Percentiles rank a stretch among this genome's conserved stretches.
Evolutionary conservation across 768 basidiomycete genomes (phyloP).

Genomic region (Psilocybe cubensis): DNA sequence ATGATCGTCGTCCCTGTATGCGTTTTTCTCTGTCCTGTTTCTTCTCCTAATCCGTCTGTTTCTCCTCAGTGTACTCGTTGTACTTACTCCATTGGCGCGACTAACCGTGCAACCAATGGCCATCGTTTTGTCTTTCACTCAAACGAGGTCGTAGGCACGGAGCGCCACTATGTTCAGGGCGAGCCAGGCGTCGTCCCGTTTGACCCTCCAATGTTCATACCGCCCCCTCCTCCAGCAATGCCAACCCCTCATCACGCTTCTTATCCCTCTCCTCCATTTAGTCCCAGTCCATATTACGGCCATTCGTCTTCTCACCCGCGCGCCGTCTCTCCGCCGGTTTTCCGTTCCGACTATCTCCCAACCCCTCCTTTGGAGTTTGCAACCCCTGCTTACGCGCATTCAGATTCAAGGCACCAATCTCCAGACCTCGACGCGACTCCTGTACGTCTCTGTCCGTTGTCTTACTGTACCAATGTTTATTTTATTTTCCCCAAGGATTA

Average conservation of each 20-base stretch:
- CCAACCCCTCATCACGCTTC: conserved; percentile 10
- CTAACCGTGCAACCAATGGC: conserved; percentile 78
- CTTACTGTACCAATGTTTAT: not conserved
- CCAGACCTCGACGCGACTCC: conserved; percentile 14
- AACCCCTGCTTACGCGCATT: conserved; percentile 24
- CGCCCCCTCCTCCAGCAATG: conserved; percentile 16
- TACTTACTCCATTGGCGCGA: conserved; percentile 67
- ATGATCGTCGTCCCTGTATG: conserved; percentile 75
- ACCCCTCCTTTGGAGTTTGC: conserved; percentile 44
- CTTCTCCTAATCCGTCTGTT: conserved; percentile 3
- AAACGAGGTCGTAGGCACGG: conserved; percentile 61
- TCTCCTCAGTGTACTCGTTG: conserved; percentile 71
- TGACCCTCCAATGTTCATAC: conserved; percentile 29
- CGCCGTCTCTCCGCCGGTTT: conserved; percentile 27
- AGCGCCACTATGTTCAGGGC: conserved; percentile 63
- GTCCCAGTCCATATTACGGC: conserved; percentile 12
- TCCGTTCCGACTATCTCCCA: conserved; percentile 36
- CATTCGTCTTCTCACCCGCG: conserved; percentile 22
- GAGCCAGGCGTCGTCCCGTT: conserved; percentile 65
- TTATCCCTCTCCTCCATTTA: conserved; percentile 21
- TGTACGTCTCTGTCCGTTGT: conserved; percentile 7
- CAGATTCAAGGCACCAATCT: conserved; percentile 9
- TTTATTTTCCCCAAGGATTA: conserved; percentile 8
- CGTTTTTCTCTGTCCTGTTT: not conserved
- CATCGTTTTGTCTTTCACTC: conserved; percentile 90